Conservation (phyloP, 2,329 filamentous ascomycete species). For the Cladosporium colombiae region DNA sequence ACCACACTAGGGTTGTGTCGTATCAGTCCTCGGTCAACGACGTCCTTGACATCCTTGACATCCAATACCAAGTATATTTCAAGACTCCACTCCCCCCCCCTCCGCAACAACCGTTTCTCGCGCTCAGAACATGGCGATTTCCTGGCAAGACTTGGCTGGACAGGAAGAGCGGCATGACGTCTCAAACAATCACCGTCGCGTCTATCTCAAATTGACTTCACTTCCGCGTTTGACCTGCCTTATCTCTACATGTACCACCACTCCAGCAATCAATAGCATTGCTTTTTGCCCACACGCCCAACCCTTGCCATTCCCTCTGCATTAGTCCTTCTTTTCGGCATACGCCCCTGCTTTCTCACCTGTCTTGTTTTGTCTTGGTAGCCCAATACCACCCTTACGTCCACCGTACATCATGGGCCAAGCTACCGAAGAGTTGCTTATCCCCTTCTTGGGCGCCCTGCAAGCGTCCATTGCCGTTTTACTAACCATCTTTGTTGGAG, state of each 20-base stretch:
- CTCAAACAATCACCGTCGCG: neutral
- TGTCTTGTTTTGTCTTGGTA: neutral
- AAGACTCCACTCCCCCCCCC: neutral
- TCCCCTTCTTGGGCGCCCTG: conserved; percentile 54
- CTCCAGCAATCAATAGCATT: neutral
- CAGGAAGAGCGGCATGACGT: neutral
- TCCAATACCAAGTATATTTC: neutral
- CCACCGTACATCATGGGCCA: conserved; percentile 14
- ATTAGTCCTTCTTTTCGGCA: conserved; percentile 8
- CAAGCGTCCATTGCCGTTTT: conserved; percentile 58
- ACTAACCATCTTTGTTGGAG: conserved; percentile 56
- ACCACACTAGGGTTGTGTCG: neutral
- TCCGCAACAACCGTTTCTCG: neutral
- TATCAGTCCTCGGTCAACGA: neutral
- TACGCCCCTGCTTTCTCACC: neutral
- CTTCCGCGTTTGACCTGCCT: neutral
- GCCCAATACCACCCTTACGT: neutral
- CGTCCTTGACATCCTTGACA: neutral
- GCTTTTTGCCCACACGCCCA: neutral
- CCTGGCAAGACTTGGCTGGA: neutral
- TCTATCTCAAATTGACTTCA: neutral
- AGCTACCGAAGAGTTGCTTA: conserved; percentile 30
- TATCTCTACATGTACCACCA: conserved; percentile 1
- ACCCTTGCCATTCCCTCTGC: neutral
- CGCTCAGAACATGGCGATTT: neutral